phyloP scores from a whole-genome alignment of 1,284 basidiomycete genomes.

The Sanghuangporus sanghuang region DNA sequence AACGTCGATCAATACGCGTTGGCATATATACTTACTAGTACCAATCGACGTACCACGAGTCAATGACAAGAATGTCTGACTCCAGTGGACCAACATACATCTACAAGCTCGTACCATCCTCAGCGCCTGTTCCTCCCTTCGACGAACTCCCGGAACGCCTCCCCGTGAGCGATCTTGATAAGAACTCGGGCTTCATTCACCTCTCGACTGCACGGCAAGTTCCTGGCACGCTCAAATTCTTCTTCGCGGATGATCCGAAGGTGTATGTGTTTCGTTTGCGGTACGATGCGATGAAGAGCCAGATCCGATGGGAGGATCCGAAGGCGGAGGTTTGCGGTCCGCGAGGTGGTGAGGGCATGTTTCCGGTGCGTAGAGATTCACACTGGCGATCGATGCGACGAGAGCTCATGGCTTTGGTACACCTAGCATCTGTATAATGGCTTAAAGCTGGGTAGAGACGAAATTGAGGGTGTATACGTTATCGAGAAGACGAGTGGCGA shows the following conservation, averaged over 20 bases:
- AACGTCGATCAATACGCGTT: too few species aligned
- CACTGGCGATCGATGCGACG: not conserved
- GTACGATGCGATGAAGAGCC: conserved; percentile 31
- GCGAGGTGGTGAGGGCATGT: conserved; percentile 40
- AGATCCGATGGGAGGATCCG: conserved; percentile 42
- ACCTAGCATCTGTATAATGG: conserved; percentile 45
- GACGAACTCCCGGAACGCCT: conserved; percentile 13
- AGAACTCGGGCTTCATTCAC: conserved; percentile 50
- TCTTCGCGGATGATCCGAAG: conserved; percentile 39
- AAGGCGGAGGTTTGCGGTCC: conserved; percentile 38
- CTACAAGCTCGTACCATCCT: conserved; percentile 46
- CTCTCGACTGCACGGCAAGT: conserved; percentile 55
- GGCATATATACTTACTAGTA: too few species aligned
- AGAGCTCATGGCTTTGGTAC: not conserved
- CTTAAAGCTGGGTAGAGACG: conserved; percentile 34
- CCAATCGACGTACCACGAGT: too few species aligned
- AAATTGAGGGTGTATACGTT: conserved; percentile 38
- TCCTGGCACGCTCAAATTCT: conserved; percentile 44
- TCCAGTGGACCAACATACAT: conserved; percentile 34
- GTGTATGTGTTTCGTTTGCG: conserved; percentile 47
- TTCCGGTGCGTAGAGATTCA: conserved; percentile 30
- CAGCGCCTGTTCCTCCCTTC: conserved; percentile 13
- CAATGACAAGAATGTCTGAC: not conserved
- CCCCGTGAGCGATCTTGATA: conserved; percentile 21
- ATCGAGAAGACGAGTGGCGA: conserved; percentile 27